Evolutionary conservation across 208 protist genomes (phyloP).

Genomic region (Leishmania arabica): DNA sequence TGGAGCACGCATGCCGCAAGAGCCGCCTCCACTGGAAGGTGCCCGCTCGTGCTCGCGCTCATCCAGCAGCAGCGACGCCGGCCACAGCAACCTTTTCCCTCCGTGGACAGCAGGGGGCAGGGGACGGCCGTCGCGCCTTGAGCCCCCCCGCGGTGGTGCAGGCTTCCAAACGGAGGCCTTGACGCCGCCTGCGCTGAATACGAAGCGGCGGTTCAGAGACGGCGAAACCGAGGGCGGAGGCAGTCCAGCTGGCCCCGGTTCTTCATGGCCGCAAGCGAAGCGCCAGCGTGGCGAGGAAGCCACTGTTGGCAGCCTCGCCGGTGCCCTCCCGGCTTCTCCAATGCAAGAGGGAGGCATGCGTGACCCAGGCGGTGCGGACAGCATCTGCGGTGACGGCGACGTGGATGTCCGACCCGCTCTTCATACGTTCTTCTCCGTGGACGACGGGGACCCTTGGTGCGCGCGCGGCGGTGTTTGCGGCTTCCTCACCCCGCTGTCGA

Average conservation of each 20-base stretch:
- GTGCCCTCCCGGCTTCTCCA: neutral
- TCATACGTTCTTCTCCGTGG: neutral
- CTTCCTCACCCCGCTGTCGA: constrained; percentile 6
- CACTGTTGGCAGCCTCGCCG: neutral
- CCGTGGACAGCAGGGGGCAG: neutral
- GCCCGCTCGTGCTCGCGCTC: neutral
- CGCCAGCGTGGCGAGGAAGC: neutral
- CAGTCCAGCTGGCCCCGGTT: neutral
- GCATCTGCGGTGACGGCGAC: neutral
- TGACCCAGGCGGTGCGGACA: neutral
- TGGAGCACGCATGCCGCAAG: neutral
- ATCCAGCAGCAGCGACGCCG: neutral
- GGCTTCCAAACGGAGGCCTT: neutral
- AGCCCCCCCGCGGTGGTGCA: neutral
- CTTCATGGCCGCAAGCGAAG: constrained; percentile 2
- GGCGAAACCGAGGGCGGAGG: neutral
- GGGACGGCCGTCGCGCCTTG: neutral
- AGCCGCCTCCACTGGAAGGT: no score
- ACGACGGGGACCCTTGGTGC: neutral
- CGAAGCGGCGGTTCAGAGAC: neutral
- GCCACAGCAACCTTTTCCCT: neutral
- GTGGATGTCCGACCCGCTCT: neutral
- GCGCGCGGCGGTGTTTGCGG: neutral
- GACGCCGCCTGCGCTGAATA: neutral
- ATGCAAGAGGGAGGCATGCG: neutral